These are phyloP conservation scores for Neurospora pannonica DNA, from an alignment of 495 filamentous ascomycete species.

Conservation along the genomic window DNA sequence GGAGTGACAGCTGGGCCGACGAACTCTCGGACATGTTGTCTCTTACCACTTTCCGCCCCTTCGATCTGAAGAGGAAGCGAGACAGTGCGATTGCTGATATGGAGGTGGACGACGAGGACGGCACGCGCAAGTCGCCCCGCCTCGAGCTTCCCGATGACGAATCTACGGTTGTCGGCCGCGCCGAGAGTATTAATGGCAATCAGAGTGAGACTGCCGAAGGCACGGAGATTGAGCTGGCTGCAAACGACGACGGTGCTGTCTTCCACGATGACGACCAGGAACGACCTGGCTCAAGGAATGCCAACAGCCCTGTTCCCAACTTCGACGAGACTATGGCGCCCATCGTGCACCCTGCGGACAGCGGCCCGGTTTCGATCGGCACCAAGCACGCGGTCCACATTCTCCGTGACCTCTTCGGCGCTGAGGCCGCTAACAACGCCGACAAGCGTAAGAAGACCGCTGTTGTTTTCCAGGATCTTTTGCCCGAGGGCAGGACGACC, in stretches of 20 bases:
- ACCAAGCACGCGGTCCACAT: slow-evolving; percentile 95
- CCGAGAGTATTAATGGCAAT: slow-evolving; percentile 42
- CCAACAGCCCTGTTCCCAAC: slow-evolving; percentile 33
- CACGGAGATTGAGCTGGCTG: slow-evolving; percentile 56
- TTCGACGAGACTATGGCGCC: slow-evolving; percentile 73
- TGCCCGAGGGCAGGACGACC: slow-evolving; percentile 68
- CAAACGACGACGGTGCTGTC: slow-evolving; percentile 39
- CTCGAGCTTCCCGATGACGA: slow-evolving; percentile 64
- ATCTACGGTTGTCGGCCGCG: slow-evolving; percentile 27
- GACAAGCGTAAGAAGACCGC: slow-evolving; percentile 63
- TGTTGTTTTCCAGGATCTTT: slow-evolving; percentile 83
- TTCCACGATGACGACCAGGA: slow-evolving; percentile 45
- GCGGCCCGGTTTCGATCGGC: slow-evolving; percentile 73
- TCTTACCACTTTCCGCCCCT: slow-evolving; percentile 65
- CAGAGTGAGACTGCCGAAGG: slow-evolving; percentile 37
- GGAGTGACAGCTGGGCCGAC: slow-evolving; percentile 74
- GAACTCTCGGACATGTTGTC: slow-evolving; percentile 81
- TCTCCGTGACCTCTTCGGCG: slow-evolving; percentile 75
- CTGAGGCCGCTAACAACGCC: slow-evolving; percentile 47
- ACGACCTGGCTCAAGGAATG: slow-evolving; percentile 17
- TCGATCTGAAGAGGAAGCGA: slow-evolving; percentile 87
- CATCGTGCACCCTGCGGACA: slow-evolving; percentile 66
- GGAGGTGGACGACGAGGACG: slow-evolving; percentile 52
- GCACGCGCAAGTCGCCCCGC: slow-evolving; percentile 51
- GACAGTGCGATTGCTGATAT: slow-evolving; percentile 80